Conservation (phyloP, 1,284 basidiomycete species). For the Leccinum pallidistipes region DNA sequence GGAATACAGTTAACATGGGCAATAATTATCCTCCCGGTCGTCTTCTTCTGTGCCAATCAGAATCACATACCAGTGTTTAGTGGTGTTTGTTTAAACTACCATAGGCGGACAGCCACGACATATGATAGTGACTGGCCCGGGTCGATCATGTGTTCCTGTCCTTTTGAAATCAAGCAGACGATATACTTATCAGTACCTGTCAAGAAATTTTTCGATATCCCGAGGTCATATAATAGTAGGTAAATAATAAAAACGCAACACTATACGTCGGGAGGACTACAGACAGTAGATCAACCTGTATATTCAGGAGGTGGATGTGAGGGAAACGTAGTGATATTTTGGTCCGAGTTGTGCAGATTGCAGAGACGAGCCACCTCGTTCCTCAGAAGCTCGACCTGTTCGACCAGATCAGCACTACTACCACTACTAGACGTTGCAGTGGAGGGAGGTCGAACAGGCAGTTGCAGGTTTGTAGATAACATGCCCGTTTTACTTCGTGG, state of each 20-base stretch:
- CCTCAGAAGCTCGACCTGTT: constrained; percentile 12
- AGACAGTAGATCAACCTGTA: background rate
- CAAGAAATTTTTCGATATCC: background rate
- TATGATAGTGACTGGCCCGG: background rate
- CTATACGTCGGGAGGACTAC: no score
- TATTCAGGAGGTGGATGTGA: background rate
- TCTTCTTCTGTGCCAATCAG: background rate
- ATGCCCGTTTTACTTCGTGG: background rate
- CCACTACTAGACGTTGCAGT: background rate
- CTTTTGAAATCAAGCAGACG: background rate
- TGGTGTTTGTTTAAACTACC: background rate
- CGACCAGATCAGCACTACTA: background rate
- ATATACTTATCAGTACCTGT: background rate
- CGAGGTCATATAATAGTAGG: background rate
- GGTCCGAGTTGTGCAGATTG: background rate
- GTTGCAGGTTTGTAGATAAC: background rate
- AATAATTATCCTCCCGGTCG: background rate
- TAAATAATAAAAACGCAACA: background rate
- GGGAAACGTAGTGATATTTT: background rate
- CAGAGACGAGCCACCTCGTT: constrained; percentile 16
- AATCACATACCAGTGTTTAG: background rate
- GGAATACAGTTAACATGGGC: background rate
- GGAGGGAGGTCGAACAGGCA: background rate
- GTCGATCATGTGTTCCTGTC: background rate
- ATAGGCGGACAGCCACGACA: background rate